Conservation (phyloP, 345 rosid genomes). For the Tarenaya hassleriana region DNA sequence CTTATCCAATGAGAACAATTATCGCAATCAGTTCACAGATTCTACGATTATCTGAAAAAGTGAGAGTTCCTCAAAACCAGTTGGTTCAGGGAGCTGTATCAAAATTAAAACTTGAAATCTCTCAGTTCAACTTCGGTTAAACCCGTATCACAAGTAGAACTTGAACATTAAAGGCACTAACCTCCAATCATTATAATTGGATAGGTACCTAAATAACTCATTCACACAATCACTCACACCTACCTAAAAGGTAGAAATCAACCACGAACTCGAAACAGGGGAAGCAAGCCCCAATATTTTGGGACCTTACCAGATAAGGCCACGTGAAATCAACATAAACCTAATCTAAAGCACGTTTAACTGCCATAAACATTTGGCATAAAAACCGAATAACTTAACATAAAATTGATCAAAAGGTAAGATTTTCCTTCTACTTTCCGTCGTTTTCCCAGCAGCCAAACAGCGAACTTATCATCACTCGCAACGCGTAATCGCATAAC, state of each 20-base stretch:
- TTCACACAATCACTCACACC: conserved; percentile 3
- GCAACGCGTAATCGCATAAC: too few species aligned
- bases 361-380: too few species aligned
- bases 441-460: conserved; percentile 8
- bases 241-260: neutral
- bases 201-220: too few species aligned
- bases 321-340: too few species aligned
- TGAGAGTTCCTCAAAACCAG: conserved; percentile 1
- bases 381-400: neutral
- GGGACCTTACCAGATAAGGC: too few species aligned
- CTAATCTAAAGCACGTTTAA: too few species aligned
- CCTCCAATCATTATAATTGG: neutral
- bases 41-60: neutral
- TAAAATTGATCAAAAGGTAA: conserved; percentile 6
- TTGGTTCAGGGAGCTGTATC: conserved; percentile 9
- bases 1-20: conserved; percentile 1
- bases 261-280: conserved; percentile 2
- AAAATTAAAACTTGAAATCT: too few species aligned
- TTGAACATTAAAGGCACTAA: conserved; percentile 13
- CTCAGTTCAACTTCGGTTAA: neutral
- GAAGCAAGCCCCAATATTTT: conserved; percentile 1
- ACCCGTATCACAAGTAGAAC: conserved; percentile 3
- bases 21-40: conserved; percentile 10
- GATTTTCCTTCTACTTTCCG: neutral
- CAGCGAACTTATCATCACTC: conserved; percentile 4